phyloP scores from a whole-genome alignment of 1,139 yeast species.

The Blastobotrys elegans region DNA sequence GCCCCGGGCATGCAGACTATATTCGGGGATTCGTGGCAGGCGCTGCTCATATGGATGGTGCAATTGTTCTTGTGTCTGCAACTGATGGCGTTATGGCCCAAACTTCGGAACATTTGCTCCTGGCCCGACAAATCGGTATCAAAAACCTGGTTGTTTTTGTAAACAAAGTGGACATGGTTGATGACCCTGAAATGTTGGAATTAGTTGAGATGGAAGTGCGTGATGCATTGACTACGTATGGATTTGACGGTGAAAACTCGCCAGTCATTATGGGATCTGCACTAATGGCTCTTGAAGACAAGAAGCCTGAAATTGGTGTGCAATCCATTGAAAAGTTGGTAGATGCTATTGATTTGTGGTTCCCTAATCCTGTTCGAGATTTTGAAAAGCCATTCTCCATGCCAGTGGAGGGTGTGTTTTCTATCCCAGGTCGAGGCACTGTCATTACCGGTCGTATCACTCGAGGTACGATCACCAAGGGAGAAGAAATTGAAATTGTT shows the following conservation, averaged over 20 bases:
- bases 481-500: slow-evolving; percentile 96
- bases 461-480: slow-evolving; percentile 95
- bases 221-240: slow-evolving; percentile 83
- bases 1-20: slow-evolving; percentile 99
- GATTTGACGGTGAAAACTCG: slow-evolving; percentile 96
- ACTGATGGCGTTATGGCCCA: slow-evolving; percentile 99
- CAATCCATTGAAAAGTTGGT: slow-evolving; percentile 77
- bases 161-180: slow-evolving; percentile 95
- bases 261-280: slow-evolving; percentile 99
- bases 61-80: slow-evolving; percentile 98
- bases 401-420: slow-evolving; percentile 97
- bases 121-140: slow-evolving; percentile 99
- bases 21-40: slow-evolving; percentile 99
- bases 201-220: slow-evolving; percentile 99
- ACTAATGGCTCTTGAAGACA: slow-evolving; percentile 87
- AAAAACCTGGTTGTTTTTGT: slow-evolving; percentile 96
- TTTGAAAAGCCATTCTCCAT: slow-evolving; percentile 93
- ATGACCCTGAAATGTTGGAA: slow-evolving; percentile 99
- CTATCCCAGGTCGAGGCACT: slow-evolving; percentile 99
- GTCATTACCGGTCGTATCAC: slow-evolving; percentile 99
- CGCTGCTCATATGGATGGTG: slow-evolving; percentile 99
- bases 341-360: slow-evolving; percentile 88
- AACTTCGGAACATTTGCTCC: slow-evolving; percentile 95
- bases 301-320: slow-evolving; percentile 87
- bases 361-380: slow-evolving; percentile 96